A percentile compares a stretch with the other conserved stretches of the same genome.
phyloP scores from a whole-genome alignment of 306 rosid species.

The Gillenia trifoliata region DNA sequence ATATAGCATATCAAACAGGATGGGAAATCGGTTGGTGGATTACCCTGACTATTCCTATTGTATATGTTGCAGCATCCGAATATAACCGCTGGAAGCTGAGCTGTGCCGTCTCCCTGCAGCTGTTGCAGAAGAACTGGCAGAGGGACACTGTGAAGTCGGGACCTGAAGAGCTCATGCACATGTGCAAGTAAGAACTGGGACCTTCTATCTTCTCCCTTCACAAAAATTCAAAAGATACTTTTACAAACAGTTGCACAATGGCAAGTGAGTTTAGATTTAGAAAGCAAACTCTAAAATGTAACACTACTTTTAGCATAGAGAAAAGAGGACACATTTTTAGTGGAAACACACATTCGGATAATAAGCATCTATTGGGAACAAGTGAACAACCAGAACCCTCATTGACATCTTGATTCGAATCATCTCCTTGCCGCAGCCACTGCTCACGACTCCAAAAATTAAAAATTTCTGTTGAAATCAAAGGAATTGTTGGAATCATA shows the following conservation, averaged over 20 bases:
- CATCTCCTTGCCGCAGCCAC: not conserved
- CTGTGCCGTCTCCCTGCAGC: constrained; percentile 85
- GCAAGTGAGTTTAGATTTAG: not conserved
- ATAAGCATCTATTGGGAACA: not conserved
- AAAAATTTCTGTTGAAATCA: not conserved
- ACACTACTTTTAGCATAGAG: not conserved
- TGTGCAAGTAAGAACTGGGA: constrained; percentile 69
- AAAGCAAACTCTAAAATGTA: not conserved
- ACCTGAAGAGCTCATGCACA: constrained; percentile 53
- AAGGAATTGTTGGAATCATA: not conserved
- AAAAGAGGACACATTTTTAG: not conserved
- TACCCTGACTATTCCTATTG: constrained; percentile 14
- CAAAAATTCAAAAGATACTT: not conserved
- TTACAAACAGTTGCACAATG: not conserved
- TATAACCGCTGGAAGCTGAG: constrained; percentile 80
- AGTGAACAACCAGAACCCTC: not conserved
- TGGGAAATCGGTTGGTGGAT: no score
- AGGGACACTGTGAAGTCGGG: constrained; percentile 69
- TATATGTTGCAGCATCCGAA: constrained; percentile 54
- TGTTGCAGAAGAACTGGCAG: constrained; percentile 71
- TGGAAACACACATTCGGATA: not conserved
- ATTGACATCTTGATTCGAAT: not conserved
- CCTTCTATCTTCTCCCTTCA: not conserved
- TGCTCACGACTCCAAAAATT: not conserved
- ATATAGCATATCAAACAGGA: not conserved